These are phyloP conservation scores for Canariomyces notabilis DNA, from an alignment of 2,329 filamentous ascomycete species.

Conservation along the genomic window DNA sequence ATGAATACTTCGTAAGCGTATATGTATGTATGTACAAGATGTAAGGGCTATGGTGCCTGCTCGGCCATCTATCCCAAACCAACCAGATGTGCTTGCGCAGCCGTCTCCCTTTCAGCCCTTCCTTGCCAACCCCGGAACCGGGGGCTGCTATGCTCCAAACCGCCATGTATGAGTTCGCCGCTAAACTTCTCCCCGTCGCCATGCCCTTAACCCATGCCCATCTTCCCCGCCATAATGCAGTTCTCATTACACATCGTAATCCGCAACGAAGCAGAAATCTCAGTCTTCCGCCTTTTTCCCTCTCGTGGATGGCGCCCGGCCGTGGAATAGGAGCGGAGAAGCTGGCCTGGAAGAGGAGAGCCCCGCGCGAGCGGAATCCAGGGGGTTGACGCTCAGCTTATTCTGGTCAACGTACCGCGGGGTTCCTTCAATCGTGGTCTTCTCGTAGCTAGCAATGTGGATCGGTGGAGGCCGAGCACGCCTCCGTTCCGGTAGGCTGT, in stretches of 20 bases:
- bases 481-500: constrained; percentile 62
- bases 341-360: constrained; percentile 43
- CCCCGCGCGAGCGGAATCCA: constrained; percentile 36
- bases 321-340: constrained; percentile 39
- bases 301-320: constrained; percentile 33
- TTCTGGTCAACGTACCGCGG: constrained; percentile 31
- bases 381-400: constrained; percentile 37
- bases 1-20: no score
- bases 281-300: constrained; percentile 37
- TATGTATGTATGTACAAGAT: no score
- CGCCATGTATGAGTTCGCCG: constrained; percentile 5
- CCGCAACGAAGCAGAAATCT: neutral
- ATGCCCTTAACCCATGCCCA: neutral
- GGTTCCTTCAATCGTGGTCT: constrained; percentile 57
- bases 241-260: neutral
- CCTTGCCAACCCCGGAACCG: constrained; percentile 4
- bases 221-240: neutral
- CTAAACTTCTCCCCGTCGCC: neutral
- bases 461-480: constrained; percentile 60
- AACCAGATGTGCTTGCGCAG: neutral
- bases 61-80: neutral
- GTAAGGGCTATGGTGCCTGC: neutral
- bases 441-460: constrained; percentile 70
- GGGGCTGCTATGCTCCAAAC: constrained; percentile 4
- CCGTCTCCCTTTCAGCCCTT: neutral